Evolutionary conservation across 768 basidiomycete genomes (phyloP), one percentile per base, ranked within the genome.

Genomic region (Tubosaeta sp.): DNA sequence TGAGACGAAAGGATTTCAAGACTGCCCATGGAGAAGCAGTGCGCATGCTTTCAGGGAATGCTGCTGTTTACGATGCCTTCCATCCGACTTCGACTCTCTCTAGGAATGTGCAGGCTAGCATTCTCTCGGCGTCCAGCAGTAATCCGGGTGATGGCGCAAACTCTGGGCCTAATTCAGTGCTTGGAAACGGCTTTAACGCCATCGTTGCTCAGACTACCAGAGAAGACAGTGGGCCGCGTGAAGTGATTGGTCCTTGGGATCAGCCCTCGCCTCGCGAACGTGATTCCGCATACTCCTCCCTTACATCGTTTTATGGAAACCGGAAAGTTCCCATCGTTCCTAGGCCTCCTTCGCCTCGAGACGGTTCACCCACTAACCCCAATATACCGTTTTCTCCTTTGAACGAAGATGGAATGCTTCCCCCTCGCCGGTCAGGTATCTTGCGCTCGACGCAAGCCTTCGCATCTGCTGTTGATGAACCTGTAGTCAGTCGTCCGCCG

Each of bases 21-120:
- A 69, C 71, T 27, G 38, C 43, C 39, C 69, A 78, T 22, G 69
- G 68, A 2, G 67, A 68, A 41, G 68, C 63, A 38, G 71, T 73
- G 19, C 61, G 67, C 18, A 58, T 78, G 47, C 59, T 77, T 8
- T 65, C 73, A 45, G 69, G 68, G 44, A 70, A 72, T 56, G 62
- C 78, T 3, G 71, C 73, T 21, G 79, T 86, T 1, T 91, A 80
- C 62, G 90, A 93, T 60, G 85, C 88, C 2, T 93, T 91, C 72
- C 84, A 90, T 63, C 81, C 83, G 1, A 77, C 84, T 1, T 74
- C 73, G 1, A 16, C 62, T 8, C 24, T 62, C 22, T 56, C 67
- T 14, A 60, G 69, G 57, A 66, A 55, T 36, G 36, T 53, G 24
- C 67, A 67, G n/a, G 36, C 53, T 12, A 53, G 53, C 25, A 41